phyloP scores from a whole-genome alignment of 2,329 filamentous ascomycete species.

The Pseudodiploospora longispora region DNA sequence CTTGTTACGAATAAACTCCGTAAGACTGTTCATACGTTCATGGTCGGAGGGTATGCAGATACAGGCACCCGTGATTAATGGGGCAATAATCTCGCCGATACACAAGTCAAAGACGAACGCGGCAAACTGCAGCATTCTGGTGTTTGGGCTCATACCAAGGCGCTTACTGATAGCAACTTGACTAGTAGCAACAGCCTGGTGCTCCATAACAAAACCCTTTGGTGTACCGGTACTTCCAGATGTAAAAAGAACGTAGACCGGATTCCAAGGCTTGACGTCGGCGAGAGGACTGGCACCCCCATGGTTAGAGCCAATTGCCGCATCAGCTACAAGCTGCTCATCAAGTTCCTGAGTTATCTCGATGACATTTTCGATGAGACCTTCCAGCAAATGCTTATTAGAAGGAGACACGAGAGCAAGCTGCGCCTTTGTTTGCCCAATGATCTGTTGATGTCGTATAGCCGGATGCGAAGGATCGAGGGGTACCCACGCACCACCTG shows the following conservation, averaged over 20 bases:
- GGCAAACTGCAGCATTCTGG: slow-evolving; percentile 11
- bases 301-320: not conserved
- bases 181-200: not conserved
- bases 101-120: slow-evolving; percentile 13
- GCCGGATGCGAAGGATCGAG: slow-evolving; percentile 7
- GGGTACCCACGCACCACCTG: slow-evolving; percentile 10
- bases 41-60: slow-evolving; percentile 14
- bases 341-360: slow-evolving; percentile 3
- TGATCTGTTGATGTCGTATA: slow-evolving; percentile 3
- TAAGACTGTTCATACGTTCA: slow-evolving; percentile 8
- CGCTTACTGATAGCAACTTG: not conserved
- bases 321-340: not conserved
- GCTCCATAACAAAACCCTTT: slow-evolving; percentile 34
- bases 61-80: slow-evolving; percentile 10
- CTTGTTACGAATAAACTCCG: not conserved
- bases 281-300: not conserved
- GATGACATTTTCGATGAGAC: slow-evolving; percentile 6
- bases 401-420: slow-evolving; percentile 7
- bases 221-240: slow-evolving; percentile 42
- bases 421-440: not conserved
- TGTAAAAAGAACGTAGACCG: slow-evolving; percentile 37
- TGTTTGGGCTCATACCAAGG: not conserved
- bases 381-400: slow-evolving; percentile 12
- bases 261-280: slow-evolving; percentile 1
- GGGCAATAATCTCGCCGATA: slow-evolving; percentile 6